Base-by-base conservation (phyloP, 2,329 filamentous ascomycete species). In the Talaromyces sp. region DNA sequence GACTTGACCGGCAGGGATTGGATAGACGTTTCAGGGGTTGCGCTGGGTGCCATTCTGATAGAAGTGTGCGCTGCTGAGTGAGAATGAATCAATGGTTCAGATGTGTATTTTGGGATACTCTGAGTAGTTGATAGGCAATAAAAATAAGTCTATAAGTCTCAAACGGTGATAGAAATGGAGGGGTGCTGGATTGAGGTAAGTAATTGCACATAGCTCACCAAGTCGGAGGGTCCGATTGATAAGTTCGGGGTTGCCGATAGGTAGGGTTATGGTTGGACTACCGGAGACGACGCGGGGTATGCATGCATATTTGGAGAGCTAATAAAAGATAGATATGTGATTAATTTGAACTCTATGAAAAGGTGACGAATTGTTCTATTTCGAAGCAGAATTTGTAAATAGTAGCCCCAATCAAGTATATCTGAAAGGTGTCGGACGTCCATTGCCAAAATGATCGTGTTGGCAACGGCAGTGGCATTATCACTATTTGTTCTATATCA, bases 31-130 rank as follows among this genome's bases (percentile, higher is more conserved):
- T 60, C 39, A 33, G 39, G 57, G 17, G 37, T 60, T 33, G 57
- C 39, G 27, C 39, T 60, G 57, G 57, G 57, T n/a, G 57, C 57
- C 57, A 60, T 60, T 15, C 35, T 45, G 33, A 56, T 11, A 2
- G n/a, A 15, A 35, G 17, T 56, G 37, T 37, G 31, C 19, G 33
- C 15, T 13, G 11, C 4, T 3, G n/a, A 25, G 11, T 15, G 52
- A 56, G 11, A 15, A 25, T 35, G 15, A 4, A 5, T 11, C 11
- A 31, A 50, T 50, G 7, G n/a, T 35, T 6, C 3, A 13, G 31
- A 37, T 13, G 9, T 19, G 9, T 35, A 54, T 19, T 10, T 13
- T 13, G 31, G 8, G 31, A 54, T 9, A 35, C 50, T 54, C 13
- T 13, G 17, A 35, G 15, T n/a, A 33, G 9, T 22, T 22, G 11